Conservation (phyloP, 345 rosid genomes). For the Salix purpurea region DNA sequence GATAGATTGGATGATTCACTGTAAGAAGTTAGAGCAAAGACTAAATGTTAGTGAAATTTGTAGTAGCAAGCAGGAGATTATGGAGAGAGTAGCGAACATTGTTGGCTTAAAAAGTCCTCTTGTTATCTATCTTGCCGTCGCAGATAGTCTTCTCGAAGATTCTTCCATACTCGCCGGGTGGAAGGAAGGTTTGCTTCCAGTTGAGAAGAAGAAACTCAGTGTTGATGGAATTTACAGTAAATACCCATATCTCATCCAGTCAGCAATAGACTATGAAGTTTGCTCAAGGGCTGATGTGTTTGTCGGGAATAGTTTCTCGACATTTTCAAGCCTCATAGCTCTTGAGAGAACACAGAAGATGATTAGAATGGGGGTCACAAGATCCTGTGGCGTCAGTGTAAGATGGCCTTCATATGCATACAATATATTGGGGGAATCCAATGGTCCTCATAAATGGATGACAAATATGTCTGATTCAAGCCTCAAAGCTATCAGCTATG, state of each 20-base stretch:
- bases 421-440: conserved; percentile 59
- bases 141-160: conserved; percentile 73
- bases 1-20: conserved; percentile 98
- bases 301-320: conserved; percentile 93
- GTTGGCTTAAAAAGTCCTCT: conserved; percentile 39
- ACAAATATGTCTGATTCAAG: conserved; percentile 78
- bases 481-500: conserved; percentile 80
- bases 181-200: conserved; percentile 67
- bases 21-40: conserved; percentile 80
- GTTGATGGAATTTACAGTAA: conserved; percentile 62
- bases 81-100: conserved; percentile 71
- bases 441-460: conserved; percentile 73
- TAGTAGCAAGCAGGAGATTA: conserved; percentile 80
- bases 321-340: conserved; percentile 86
- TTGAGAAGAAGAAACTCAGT: conserved; percentile 82
- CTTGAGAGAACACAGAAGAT: conserved; percentile 87
- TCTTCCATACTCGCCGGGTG: conserved; percentile 68
- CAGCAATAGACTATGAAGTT: conserved; percentile 97
- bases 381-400: conserved; percentile 43
- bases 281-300: conserved; percentile 80
- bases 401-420: conserved; percentile 91
- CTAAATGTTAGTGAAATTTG: conserved; percentile 62
- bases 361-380: conserved; percentile 51
- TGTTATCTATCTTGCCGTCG: conserved; percentile 81
- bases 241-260: conserved; percentile 79